Percentiles rank a stretch among this genome's conserved stretches.
Evolutionary conservation across 192 early-diverging fungal genomes (phyloP).

Genomic region (Lobosporangium transversale): DNA sequence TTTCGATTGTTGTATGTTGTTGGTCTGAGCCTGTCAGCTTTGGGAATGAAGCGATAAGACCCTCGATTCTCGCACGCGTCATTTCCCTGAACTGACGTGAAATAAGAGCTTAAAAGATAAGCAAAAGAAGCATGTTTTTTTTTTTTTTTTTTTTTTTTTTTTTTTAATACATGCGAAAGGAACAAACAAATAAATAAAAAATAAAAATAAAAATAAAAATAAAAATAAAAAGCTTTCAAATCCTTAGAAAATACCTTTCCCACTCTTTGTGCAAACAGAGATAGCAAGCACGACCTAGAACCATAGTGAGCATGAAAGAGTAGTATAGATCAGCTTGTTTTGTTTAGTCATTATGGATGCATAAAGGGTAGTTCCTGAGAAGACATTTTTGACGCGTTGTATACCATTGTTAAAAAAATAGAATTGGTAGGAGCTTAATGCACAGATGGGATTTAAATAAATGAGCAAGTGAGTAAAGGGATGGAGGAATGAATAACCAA

Average conservation of each 20-base stretch:
- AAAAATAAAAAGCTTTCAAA: not conserved
- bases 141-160: too few relatives aligned
- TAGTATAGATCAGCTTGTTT: too few relatives aligned
- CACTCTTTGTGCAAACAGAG: constrained; percentile 90
- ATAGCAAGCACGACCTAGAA: constrained; percentile 89
- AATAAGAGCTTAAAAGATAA: constrained; percentile 70
- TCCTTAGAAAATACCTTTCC: constrained; percentile 76
- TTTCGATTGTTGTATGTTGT: constrained; percentile 98
- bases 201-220: not conserved
- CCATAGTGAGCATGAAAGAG: not conserved
- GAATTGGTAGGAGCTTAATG: too few relatives aligned
- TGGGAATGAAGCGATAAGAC: constrained; percentile 94
- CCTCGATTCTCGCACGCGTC: constrained; percentile 96
- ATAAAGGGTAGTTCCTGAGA: too few relatives aligned
- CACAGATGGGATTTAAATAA: too few relatives aligned
- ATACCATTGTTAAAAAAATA: too few relatives aligned
- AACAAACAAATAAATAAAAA: not conserved
- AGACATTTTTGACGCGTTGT: too few relatives aligned
- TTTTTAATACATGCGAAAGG: too few relatives aligned
- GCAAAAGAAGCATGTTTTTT: too few relatives aligned
- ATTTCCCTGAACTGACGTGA: constrained; percentile 98
- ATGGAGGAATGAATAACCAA: too few relatives aligned
- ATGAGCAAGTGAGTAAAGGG: too few relatives aligned
- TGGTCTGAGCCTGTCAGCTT: constrained; percentile 91
- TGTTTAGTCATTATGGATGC: too few relatives aligned